phyloP scores from a whole-genome alignment of 2,329 filamentous ascomycete species.

The Aspergillus fijiensis region DNA sequence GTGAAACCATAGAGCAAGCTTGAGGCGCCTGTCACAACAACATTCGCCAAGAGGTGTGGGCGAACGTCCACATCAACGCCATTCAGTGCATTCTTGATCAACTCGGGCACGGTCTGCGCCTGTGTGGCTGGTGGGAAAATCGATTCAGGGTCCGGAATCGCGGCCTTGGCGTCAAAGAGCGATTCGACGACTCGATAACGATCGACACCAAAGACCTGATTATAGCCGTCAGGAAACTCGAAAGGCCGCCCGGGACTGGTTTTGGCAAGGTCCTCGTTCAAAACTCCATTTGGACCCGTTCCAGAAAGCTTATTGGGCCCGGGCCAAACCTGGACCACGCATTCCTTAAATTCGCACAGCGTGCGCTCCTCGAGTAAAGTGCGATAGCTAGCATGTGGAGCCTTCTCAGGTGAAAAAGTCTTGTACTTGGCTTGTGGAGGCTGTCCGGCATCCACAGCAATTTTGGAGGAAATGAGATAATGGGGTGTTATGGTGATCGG shows the following conservation, averaged over 20 bases:
- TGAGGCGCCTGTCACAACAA: conserved; percentile 87
- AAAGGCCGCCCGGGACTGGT: conserved; percentile 79
- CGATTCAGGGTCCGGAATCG: conserved; percentile 54
- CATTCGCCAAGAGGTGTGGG: conserved; percentile 77
- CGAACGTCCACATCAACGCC: conserved; percentile 87
- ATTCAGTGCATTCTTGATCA: conserved; percentile 74
- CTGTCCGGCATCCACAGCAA: conserved; percentile 79
- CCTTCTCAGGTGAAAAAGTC: conserved; percentile 61
- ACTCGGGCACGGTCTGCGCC: conserved; percentile 76
- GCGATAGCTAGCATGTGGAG: conserved; percentile 69
- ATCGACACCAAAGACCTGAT: conserved; percentile 89
- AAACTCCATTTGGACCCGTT: conserved; percentile 52
- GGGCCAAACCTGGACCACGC: conserved; percentile 89
- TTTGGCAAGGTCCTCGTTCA: conserved; percentile 74
- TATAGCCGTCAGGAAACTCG: conserved; percentile 95
- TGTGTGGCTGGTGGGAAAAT: conserved; percentile 58
- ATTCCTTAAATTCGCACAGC: conserved; percentile 95
- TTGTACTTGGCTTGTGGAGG: conserved; percentile 74
- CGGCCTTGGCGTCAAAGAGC: conserved; percentile 83
- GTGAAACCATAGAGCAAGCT: conserved; percentile 88
- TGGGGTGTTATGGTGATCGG: conserved; percentile 77
- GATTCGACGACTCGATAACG: conserved; percentile 84
- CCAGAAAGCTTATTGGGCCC: conserved; percentile 67
- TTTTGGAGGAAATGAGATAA: conserved; percentile 85
- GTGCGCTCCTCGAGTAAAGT: conserved; percentile 87